Base-by-base conservation (phyloP, 1,284 basidiomycete genomes). In the Neonothopanus nambi region DNA sequence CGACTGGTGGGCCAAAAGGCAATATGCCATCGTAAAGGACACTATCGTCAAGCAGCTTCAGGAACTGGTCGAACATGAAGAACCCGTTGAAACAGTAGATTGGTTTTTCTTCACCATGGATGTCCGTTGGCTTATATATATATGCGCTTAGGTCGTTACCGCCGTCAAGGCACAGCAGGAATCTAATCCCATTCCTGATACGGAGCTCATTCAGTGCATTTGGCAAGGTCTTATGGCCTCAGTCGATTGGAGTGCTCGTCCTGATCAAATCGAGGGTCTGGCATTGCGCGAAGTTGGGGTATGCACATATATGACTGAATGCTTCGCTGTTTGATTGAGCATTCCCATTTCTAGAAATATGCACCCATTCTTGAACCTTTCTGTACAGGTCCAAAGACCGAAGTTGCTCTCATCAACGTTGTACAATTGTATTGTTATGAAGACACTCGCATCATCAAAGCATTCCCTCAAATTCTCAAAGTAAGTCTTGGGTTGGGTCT, bases 381-480 rank as follows among this genome's bases (percentile, higher is more conserved):
- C 77, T 92, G 88, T 66, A 81, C 82, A 54, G 84, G 85, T 52
- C 83, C 93, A 23, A 95, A 96, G 72, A 89, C 91, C 21, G 85
- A 98, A 74, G 91, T 98, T 49, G 85, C 88, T 37, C 81, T 97
- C 54, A 93, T 98, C 72, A 97, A 97, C 71, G 83, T 88, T 53
- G 92, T 95, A 20, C 95, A 98, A 76, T 81, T 94, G 59, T 92
- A 94, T 75, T 95, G 91, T 70, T 96, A 97, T 71, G 91, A 95
- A 71, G 93, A 98, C 67, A 94, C 93, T 24, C 89, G 92, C 52
- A 82, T 96, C 65, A 94, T 95, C 72, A 96, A 95, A 70, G 80
- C 91, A 7, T 98, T 98, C 78, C 86, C 92, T 46, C 91, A 94
- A 65, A 87, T 98, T 69, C 80, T 98, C 62, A 97, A 97, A 79